A percentile compares a stretch with the other conserved stretches of the same genome.
Evolutionary conservation across 495 filamentous ascomycete genomes (phyloP).

Genomic region (Aspergillus mulundensis): DNA sequence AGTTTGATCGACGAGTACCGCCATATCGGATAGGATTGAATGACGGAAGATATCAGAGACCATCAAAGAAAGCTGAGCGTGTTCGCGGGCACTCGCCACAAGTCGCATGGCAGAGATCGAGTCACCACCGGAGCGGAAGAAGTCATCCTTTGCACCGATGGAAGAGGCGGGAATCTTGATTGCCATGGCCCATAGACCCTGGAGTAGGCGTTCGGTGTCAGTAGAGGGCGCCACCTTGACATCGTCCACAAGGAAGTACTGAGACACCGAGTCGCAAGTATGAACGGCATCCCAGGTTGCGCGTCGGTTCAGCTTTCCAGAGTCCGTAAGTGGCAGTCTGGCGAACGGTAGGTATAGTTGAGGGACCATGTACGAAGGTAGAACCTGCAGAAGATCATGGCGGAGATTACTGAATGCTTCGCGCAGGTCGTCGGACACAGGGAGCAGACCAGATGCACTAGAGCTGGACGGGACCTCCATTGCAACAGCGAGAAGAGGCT

Average conservation of each 20-base stretch:
- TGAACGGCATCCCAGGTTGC: conserved; percentile 2
- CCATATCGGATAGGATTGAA: conserved; percentile 34
- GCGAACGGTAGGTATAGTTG: conserved; percentile 7
- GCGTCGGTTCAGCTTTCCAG: conserved; percentile 12
- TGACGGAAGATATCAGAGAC: conserved; percentile 35
- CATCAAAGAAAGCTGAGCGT: conserved; percentile 20
- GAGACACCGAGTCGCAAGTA: neutral
- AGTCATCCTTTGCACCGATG: conserved; percentile 24
- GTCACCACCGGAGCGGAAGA: conserved; percentile 40
- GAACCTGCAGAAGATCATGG: neutral
- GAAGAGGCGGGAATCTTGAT: conserved; percentile 2
- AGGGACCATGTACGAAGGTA: conserved; percentile 11
- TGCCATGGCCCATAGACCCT: conserved; percentile 3
- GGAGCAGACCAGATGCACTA: neutral
- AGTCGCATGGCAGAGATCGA: conserved; percentile 40
- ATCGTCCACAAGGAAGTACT: conserved; percentile 6
- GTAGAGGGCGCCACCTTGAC: conserved; percentile 6
- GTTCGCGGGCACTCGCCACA: conserved; percentile 6
- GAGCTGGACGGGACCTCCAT: neutral
- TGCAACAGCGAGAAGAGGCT: neutral
- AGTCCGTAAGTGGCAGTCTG: conserved; percentile 7
- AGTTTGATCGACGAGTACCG: conserved; percentile 22
- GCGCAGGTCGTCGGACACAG: neutral
- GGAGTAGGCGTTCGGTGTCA: conserved; percentile 1
- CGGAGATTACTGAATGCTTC: neutral